Conservation (phyloP, 2,329 filamentous ascomycete species). For the Hymenoscyphus repandus region DNA sequence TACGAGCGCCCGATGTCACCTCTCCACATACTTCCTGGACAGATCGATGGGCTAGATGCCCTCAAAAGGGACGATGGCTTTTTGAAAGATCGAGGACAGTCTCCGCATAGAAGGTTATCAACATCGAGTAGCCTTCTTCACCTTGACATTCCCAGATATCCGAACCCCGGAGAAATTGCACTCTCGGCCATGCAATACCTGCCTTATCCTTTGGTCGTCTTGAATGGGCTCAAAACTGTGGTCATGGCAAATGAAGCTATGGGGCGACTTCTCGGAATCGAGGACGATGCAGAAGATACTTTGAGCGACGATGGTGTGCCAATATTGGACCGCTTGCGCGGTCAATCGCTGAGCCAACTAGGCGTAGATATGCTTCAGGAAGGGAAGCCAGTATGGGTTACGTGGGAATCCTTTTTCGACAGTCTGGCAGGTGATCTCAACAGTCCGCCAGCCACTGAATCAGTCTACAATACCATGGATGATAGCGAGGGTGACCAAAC, state of each 20-base stretch:
- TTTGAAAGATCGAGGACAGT: constrained; percentile 14
- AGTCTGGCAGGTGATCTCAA: constrained; percentile 35
- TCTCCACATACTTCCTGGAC: constrained; percentile 22
- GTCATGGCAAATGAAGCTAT: constrained; percentile 72
- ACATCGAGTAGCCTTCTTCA: constrained; percentile 12
- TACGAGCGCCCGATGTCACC: constrained; percentile 19
- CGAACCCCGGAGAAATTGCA: constrained; percentile 49
- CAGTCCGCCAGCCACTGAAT: constrained; percentile 7
- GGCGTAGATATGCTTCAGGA: constrained; percentile 71
- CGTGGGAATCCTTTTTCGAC: constrained; percentile 55
- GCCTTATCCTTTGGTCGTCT: constrained; percentile 64
- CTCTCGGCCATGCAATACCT: constrained; percentile 69
- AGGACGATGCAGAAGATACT: constrained; percentile 36
- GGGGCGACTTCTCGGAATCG: constrained; percentile 61
- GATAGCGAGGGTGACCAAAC: constrained; percentile 28
- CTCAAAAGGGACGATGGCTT: constrained; percentile 11
- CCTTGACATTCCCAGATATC: constrained; percentile 39
- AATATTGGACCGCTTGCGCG: constrained; percentile 54
- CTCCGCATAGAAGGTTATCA: constrained; percentile 14
- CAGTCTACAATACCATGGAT: constrained; percentile 5
- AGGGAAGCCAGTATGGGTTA: constrained; percentile 54
- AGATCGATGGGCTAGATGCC: constrained; percentile 27
- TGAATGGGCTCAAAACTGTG: constrained; percentile 64
- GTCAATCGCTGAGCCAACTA: constrained; percentile 62
- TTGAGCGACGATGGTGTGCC: constrained; percentile 37